Evolutionary conservation across 2,329 filamentous ascomycete genomes (phyloP).

Genomic region (Cercospora janseana): DNA sequence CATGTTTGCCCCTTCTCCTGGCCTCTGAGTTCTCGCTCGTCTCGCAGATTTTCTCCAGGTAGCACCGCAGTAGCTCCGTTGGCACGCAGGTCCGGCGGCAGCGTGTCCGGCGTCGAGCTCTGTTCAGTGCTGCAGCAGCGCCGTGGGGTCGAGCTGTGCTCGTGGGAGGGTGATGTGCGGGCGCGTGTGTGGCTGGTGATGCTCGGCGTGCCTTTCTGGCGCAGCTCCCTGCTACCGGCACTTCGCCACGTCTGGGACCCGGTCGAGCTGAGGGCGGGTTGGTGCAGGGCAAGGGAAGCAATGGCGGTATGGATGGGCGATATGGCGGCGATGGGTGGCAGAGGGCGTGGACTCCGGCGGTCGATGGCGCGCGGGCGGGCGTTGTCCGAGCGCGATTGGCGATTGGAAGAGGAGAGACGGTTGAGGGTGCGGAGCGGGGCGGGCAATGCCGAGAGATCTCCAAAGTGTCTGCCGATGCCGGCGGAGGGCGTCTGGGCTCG

Average conservation of each 20-base stretch:
- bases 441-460: slow-evolving; percentile 2
- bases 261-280: too few species aligned
- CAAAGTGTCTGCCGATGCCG: too few species aligned
- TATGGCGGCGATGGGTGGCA: neutral
- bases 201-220: too few species aligned
- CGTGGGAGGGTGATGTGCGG: neutral
- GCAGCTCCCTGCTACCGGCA: too few species aligned
- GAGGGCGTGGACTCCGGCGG: neutral
- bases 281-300: too few species aligned
- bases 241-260: too few species aligned
- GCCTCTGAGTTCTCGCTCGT: slow-evolving; percentile 6
- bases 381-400: slow-evolving; percentile 3
- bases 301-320: too few species aligned
- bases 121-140: neutral
- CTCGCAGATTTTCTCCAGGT: slow-evolving; percentile 3
- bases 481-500: too few species aligned
- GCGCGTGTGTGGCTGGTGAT: neutral
- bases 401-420: slow-evolving; percentile 5
- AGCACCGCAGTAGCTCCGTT: slow-evolving; percentile 13
- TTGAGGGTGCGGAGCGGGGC: slow-evolving; percentile 4
- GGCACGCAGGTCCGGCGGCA: neutral
- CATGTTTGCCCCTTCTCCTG: slow-evolving; percentile 10
- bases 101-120: neutral
- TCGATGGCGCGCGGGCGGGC: neutral
- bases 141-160: too few species aligned